Conservation (phyloP, 1,139 yeast genomes). For the Pichia sp. region DNA sequence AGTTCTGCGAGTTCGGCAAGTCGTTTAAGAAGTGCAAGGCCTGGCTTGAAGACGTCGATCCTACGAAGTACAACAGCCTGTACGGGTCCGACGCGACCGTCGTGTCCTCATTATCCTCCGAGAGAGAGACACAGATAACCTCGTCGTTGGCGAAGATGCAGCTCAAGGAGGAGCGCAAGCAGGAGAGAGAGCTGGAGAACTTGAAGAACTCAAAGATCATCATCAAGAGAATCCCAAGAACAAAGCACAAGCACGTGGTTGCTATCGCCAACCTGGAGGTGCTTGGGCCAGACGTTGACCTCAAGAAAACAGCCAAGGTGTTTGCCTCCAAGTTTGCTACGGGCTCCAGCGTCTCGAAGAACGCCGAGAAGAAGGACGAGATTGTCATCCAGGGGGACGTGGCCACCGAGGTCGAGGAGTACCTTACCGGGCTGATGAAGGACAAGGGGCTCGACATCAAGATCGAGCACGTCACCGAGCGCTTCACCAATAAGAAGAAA, state of each 20-base stretch:
- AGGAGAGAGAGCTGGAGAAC: slow-evolving; percentile 77
- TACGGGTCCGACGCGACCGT: slow-evolving; percentile 54
- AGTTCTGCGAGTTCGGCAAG: slow-evolving; percentile 91
- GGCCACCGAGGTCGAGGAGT: slow-evolving; percentile 82
- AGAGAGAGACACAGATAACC: slow-evolving; percentile 76
- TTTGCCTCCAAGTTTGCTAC: slow-evolving; percentile 95
- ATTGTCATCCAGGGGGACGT: slow-evolving; percentile 94
- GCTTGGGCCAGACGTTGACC: slow-evolving; percentile 62
- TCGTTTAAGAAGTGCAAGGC: slow-evolving; percentile 75
- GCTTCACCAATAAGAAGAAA: slow-evolving; percentile 17
- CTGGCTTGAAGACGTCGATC: slow-evolving; percentile 65
- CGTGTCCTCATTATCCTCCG: slow-evolving; percentile 52
- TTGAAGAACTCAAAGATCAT: slow-evolving; percentile 74
- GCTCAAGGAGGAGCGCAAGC: slow-evolving; percentile 83
- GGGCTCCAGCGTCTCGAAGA: slow-evolving; percentile 92
- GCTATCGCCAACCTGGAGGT: slow-evolving; percentile 87
- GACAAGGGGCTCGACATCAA: slow-evolving; percentile 86
- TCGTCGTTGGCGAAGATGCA: slow-evolving; percentile 82
- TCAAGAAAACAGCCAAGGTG: slow-evolving; percentile 86
- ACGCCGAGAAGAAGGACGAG: slow-evolving; percentile 88
- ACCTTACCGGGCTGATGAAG: slow-evolving; percentile 63
- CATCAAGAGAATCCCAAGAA: slow-evolving; percentile 85
- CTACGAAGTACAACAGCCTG: slow-evolving; percentile 52
- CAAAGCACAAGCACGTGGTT: slow-evolving; percentile 82
- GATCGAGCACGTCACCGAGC: slow-evolving; percentile 49